A percentile compares a stretch with the other conserved stretches of the same genome.
Evolutionary conservation across 371 early-diverging fungal species (phyloP).

Genomic region (Dinochytrium kinnereticum): DNA sequence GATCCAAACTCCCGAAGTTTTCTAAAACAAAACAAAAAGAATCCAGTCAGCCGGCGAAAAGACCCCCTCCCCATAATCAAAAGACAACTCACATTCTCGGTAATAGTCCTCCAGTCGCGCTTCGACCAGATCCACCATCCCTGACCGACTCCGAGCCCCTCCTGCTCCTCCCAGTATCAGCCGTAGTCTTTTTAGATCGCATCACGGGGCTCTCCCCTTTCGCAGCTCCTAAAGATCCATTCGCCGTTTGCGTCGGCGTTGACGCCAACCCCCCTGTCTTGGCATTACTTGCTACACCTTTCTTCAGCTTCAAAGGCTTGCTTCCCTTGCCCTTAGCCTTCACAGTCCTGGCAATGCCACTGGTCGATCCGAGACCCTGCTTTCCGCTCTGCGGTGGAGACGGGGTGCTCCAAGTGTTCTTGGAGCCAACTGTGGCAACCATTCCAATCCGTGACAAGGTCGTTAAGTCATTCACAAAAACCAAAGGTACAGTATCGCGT

Average conservation of each 20-base stretch:
- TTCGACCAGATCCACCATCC: background rate
- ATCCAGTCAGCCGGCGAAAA: too few relatives aligned
- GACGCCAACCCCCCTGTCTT: background rate
- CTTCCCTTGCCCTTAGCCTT: background rate
- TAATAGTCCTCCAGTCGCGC: background rate
- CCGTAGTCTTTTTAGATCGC: background rate
- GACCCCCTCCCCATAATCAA: background rate
- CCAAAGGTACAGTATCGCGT: too few relatives aligned
- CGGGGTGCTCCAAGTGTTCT: background rate
- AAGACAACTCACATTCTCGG: constrained; percentile 12
- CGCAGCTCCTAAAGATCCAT: background rate
- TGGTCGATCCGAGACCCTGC: background rate
- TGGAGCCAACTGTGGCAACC: background rate
- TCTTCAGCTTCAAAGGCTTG: background rate
- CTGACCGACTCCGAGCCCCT: background rate
- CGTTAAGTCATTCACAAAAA: too few relatives aligned
- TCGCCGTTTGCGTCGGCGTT: background rate
- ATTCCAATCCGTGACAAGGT: too few relatives aligned
- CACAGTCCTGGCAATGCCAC: background rate
- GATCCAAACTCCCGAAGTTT: constrained; percentile 5
- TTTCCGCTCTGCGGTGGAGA: background rate
- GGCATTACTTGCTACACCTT: background rate
- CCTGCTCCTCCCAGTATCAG: background rate
- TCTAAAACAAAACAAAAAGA: too few relatives aligned
- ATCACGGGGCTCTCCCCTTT: background rate